Evolutionary conservation across 1,284 basidiomycete species (phyloP), one percentile per base, ranked within the genome.

Genomic region (Pseudozyma flocculosa): DNA sequence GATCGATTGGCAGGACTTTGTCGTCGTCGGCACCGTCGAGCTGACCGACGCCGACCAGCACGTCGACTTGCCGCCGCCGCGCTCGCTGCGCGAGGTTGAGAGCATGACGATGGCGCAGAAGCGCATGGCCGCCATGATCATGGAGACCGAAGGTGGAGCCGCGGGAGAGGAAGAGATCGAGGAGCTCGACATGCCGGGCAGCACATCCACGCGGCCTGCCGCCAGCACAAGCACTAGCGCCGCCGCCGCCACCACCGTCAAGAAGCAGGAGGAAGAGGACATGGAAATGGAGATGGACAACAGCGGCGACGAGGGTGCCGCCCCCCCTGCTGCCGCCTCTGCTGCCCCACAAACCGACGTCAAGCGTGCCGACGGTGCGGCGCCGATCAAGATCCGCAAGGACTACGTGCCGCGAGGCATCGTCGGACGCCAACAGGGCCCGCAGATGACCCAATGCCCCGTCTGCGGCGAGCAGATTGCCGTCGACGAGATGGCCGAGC

Each of bases 1-100:
- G 76, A 97, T 99, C 74, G 95, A 98, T 78, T 99, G 95, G 95
- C 92, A 98, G 75, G 95, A 98, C 80, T 98, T 97, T 81, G 91
- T 93, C 46, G 91, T 96, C 55, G 95, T 97, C 17, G 92, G 96
- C 76, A 98, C 94, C 19, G 96, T 98, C 68, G 95, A 98, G 79
- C 95, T 98, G 73, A 98, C 95, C 11, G 86, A 88, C 45, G 88
- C 88, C 4, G 95, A 98, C 78, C 73, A 68, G 30, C 72, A 78
- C 40, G 87, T 92, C 24, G 92, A 97, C 73, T 82, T 99, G 23
- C 95, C 95, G 11, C 87, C 90, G 22, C 95, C 95, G 0, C 94
- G 94, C 85, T 93, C 86, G 67, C 85, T 96, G 26, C 87, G 92
- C 70, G 92, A 96, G 75, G 87, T 99, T 18, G 90, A 95, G 81